Conservation (phyloP, 2,329 filamentous ascomycete species). For the Mycosphaerella arachidis region DNA sequence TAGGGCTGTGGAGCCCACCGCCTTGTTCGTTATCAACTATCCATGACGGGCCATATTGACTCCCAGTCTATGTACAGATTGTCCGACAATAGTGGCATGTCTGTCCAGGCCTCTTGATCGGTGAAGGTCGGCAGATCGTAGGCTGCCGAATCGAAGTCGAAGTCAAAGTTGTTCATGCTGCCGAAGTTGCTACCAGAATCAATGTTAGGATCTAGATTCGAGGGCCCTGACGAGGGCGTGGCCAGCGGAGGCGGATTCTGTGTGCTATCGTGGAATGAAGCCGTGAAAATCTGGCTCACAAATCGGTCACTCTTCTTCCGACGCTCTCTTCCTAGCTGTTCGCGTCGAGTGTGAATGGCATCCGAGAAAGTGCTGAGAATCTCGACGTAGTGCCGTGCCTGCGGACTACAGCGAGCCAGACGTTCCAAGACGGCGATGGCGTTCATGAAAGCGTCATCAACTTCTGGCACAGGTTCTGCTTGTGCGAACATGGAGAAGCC, state of each 20-base stretch:
- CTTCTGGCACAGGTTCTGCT: conserved; percentile 41
- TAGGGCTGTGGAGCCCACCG: background rate
- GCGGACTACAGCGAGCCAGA: conserved; percentile 48
- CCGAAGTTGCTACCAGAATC: background rate
- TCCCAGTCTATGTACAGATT: conserved; percentile 15
- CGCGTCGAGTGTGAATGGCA: conserved; percentile 15
- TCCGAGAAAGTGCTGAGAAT: conserved; percentile 41
- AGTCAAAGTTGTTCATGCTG: background rate
- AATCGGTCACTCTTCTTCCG: conserved; percentile 20
- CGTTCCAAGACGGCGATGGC: conserved; percentile 49
- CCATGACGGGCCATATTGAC: conserved; percentile 6
- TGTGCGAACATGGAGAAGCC: conserved; percentile 55
- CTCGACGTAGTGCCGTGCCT: conserved; percentile 55
- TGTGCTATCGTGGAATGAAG: conserved; percentile 13
- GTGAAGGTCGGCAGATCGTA: conserved; percentile 4
- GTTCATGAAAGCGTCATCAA: conserved; percentile 48
- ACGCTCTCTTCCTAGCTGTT: conserved; percentile 17
- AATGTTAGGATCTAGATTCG: conserved; percentile 3
- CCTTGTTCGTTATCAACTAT: background rate
- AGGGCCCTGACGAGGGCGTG: background rate
- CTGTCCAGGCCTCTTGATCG: conserved; percentile 3
- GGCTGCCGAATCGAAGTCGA: conserved; percentile 4
- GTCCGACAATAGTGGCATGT: conserved; percentile 13
- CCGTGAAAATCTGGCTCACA: conserved; percentile 21
- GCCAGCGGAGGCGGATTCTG: background rate